Conservation (phyloP, 2,329 filamentous ascomycete species). For the Alternaria infectoria region DNA sequence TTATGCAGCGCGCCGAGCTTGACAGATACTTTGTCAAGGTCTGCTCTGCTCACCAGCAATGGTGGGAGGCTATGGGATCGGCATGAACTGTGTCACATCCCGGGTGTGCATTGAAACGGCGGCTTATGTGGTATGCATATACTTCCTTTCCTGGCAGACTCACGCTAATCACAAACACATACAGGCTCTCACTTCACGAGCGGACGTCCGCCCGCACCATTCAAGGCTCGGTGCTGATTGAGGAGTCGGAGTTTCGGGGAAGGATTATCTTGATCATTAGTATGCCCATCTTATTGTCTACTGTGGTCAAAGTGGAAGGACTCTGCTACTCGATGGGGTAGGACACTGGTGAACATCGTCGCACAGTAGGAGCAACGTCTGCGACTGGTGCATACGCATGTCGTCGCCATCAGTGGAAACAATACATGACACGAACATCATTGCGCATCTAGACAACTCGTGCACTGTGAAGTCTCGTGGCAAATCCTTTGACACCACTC, state of each 20-base stretch:
- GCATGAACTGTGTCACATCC: not conserved
- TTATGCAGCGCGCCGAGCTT: slow-evolving; percentile 13
- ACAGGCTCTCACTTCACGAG: not conserved
- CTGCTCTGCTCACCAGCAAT: slow-evolving; percentile 5
- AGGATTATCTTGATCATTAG: not conserved
- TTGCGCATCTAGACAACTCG: not conserved
- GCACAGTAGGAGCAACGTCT: not conserved
- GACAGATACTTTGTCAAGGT: not conserved
- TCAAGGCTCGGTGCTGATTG: not conserved
- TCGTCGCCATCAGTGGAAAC: not conserved
- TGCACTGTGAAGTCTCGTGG: not conserved
- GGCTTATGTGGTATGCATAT: not conserved
- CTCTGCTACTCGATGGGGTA: not conserved
- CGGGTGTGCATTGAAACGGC: not conserved
- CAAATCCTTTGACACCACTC: not conserved
- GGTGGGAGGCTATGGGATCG: slow-evolving; percentile 7
- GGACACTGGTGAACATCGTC: not conserved
- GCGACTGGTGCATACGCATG: not conserved
- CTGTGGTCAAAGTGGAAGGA: not conserved
- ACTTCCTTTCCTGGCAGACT: not conserved
- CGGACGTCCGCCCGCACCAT: not conserved
- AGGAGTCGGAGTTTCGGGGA: not conserved
- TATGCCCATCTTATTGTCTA: not conserved
- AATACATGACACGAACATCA: not conserved
- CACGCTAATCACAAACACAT: not conserved